phyloP scores from a whole-genome alignment of 768 basidiomycete genomes.

The Termitomyces bulborhizus region DNA sequence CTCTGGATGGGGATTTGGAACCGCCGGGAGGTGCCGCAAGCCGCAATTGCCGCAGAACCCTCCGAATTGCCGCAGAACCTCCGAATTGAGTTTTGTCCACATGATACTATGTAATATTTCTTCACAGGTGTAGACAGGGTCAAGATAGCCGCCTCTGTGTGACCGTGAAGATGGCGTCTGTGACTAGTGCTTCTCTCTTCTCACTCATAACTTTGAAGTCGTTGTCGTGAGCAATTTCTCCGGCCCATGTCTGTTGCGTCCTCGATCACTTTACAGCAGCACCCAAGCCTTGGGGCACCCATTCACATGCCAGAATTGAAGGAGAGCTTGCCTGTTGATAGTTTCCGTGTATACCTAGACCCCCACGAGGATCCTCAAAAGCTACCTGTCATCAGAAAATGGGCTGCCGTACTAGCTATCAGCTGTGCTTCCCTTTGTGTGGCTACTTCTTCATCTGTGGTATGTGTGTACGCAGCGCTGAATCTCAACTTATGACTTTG shows the following conservation, averaged over 20 bases:
- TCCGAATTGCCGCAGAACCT: constrained; percentile 8
- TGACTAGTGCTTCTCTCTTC: constrained; percentile 3
- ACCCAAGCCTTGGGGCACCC: neutral
- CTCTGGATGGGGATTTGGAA: too few species aligned
- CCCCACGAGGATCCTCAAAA: constrained; percentile 35
- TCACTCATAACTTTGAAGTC: neutral
- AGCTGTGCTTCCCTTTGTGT: constrained; percentile 42
- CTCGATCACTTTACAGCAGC: constrained; percentile 5
- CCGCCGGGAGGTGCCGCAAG: constrained; percentile 12
- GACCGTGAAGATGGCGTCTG: constrained; percentile 2
- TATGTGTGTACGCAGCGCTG: constrained; percentile 17
- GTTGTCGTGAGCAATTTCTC: neutral
- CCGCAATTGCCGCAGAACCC: too few species aligned
- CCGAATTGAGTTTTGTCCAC: neutral
- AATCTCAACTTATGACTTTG: neutral
- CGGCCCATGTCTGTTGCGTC: constrained; percentile 12
- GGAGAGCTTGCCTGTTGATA: constrained; percentile 4
- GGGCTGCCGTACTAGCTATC: constrained; percentile 42
- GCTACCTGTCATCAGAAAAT: constrained; percentile 34
- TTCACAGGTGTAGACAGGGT: neutral
- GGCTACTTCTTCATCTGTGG: constrained; percentile 52
- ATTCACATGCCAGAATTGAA: neutral
- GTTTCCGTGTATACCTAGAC: constrained; percentile 31
- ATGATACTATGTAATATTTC: neutral
- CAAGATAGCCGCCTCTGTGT: constrained; percentile 5